Conservation (phyloP, 192 early-diverging fungal species). For the Backusella australiensis region DNA sequence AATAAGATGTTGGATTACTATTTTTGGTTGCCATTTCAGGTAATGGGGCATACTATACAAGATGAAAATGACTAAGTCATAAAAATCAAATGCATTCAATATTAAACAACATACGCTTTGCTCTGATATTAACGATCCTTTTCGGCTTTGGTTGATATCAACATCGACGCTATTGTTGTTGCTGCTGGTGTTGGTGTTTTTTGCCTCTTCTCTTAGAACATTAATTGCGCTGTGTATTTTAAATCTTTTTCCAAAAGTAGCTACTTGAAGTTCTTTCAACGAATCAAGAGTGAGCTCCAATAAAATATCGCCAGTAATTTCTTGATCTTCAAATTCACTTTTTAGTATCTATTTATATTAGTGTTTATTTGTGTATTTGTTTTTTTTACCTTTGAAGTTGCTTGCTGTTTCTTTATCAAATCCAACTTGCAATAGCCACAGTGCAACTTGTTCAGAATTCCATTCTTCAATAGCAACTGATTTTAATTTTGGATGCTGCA, state of each 20-base stretch:
- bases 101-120: neutral
- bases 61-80: neutral
- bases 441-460: slow-evolving; percentile 18
- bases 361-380: too few species aligned
- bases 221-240: slow-evolving; percentile 63
- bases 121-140: neutral
- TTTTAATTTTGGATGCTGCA: neutral
- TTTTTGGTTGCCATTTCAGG: neutral
- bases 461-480: slow-evolving; percentile 24
- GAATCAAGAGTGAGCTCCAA: slow-evolving; percentile 58
- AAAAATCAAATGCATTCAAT: neutral
- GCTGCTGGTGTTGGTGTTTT: neutral
- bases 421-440: slow-evolving; percentile 24
- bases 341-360: too few species aligned
- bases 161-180: neutral
- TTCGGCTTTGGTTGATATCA: neutral
- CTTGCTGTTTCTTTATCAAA: slow-evolving; percentile 19
- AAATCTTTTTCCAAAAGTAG: slow-evolving; percentile 60
- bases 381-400: slow-evolving; percentile 23
- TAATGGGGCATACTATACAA: neutral
- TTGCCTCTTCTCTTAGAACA: slow-evolving; percentile 31
- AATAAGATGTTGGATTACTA: slow-evolving; percentile 1
- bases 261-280: slow-evolving; percentile 64
- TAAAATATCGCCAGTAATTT: slow-evolving; percentile 60
- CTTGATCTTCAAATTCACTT: slow-evolving; percentile 45